Evolutionary conservation across 257 asterid genomes (phyloP), one percentile per base, ranked within the genome.

Genomic region (Jaltomata sinuosa): DNA sequence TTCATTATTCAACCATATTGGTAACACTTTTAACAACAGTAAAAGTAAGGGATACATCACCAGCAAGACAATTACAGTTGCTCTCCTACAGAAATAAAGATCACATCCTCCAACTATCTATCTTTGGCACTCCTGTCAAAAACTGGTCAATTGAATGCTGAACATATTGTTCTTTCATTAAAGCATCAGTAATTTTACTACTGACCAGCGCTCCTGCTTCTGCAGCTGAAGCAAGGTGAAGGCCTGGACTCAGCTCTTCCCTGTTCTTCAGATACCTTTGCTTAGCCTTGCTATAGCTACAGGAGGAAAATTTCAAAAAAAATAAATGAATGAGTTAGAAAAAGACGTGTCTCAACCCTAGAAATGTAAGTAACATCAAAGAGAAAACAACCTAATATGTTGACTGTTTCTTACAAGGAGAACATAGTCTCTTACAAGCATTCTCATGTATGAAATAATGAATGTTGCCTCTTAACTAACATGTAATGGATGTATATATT

Each of bases 171-270:
- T 52, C 82, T 57, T 36, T 45, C 67, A 45, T 21, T 65, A 52
- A 78, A 72, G 54, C 50, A 86, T 83, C 32, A 65, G 79, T 79
- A 87, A 85, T 62, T 84, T 52, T 84, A 82, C 80, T 80, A 90
- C 97, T 84, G 76, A 97, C 99, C 98, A 95, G 83, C 53, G 96
- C 97, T 81, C 99, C 99, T 61, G 99, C 98, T 86, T 97, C 98
- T 81, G 97, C 98, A 80, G 98, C 99, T 80, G 99, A 90, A 27
- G 94, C 97, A 86, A 97, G 98, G 92, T 97, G 98, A 86, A 94
- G 93, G 38, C 82, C 92, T 38, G 99, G 97, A 88, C 91, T 91
- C 83, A 95, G 90, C 90, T 91, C 87, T 85, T 91, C 89, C 91
- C 97, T 89, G 88, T 81, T 91, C 80, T 88, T 89, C 88, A 95